Base-by-base conservation (phyloP, 495 filamentous ascomycete species). In the Xylaria venustula region DNA sequence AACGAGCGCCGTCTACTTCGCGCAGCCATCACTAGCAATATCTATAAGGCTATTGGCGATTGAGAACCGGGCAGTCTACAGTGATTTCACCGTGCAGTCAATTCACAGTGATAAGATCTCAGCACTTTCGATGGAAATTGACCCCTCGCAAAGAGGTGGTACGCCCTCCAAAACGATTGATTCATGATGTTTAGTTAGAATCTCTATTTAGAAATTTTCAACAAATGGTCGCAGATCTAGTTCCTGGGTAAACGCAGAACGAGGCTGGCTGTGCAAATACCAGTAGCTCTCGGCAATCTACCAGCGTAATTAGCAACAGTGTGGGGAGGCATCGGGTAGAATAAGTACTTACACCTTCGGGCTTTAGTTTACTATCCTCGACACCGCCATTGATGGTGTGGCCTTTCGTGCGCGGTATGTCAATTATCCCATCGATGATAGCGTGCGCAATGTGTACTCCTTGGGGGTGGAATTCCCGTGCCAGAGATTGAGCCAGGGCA, bases 241-340 rank as follows among this genome's bases (percentile, higher is more conserved):
- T 79, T 97, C 91, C 67, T 88, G 90, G 1, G 91, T 93, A 67
- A 92, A 96, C 5, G 83, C 83, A 14, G 88, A 88, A 57, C 85
- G 80, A 19, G 89, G 90, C 76, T 97, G 93, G 2, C 88, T 90
- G 73, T 97, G 93, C 61, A 97, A 69, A 74, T 89, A 77, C 92
- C 91, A 96, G 69, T 97, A 96, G 47, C 67, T 79, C 40, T 96
- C 91, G 57, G 93, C 92, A 79, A 97, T 97, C 89, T 94, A 57
- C 48, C 15, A 48, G 60, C 32, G 70, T 58, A 25, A 47, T 46
- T 42, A 45, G 40, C 0, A 52, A 20, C 25, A 20, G 14, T 32
- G 12, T 1, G 32, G 30, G 42, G 32, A 37, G 7, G 26, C 45
- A 37, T 40, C 11, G 19, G 30, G 5, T 14, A 25, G 51, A 23